Base-by-base conservation (phyloP, 163 green algal species). In the Volvox carteri region DNA sequence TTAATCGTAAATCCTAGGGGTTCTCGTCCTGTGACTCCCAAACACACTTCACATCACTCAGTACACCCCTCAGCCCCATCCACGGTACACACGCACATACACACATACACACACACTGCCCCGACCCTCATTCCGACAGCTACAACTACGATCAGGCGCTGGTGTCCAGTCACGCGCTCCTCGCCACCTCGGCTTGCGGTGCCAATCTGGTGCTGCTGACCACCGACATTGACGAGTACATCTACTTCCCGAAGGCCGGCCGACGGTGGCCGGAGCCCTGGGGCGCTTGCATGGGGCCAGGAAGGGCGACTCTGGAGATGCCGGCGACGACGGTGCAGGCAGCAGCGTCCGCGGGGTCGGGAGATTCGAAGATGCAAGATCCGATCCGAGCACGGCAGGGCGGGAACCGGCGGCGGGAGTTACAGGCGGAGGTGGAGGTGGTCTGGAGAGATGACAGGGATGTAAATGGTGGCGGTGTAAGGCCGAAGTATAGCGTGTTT, bases 91-190 rank as follows among this genome's bases (percentile, higher is more conserved):
- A 74, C 58, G 19, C 14, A 8, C 9, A 18, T 12, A n/a, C 14
- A 18, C 19, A n/a, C 19, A 8, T 70, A 33, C 58, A 18, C 14
- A n/a, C 4, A 46, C 62, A 74, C 30, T 18, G 4, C 19, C 11
- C 70, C 21, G 25, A 23, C 30, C 39, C 70, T 23, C 18, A 78
- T 42, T 35, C 41, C 39, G 19, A 14, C 75, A 85, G 78, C 12
- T 78, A 78, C 78, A 86, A 86, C 58, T 86, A 86, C 60, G 78
- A 86, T 58, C 78, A 86, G 78, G 60, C 78, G 28, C 78, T 86
- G 39, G 44, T 86, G 11, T 41, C 78, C 28, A 37, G 39, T 14
- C 78, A 86, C 78, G 78, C 28, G 0, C 16, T 77, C 41, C 78
- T 86, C 30, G 78, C 58, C 25, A 30, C 62, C 9, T 86, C 78